Evolutionary conservation across 306 rosid species (phyloP).

Genomic region (Glycine latifolia): DNA sequence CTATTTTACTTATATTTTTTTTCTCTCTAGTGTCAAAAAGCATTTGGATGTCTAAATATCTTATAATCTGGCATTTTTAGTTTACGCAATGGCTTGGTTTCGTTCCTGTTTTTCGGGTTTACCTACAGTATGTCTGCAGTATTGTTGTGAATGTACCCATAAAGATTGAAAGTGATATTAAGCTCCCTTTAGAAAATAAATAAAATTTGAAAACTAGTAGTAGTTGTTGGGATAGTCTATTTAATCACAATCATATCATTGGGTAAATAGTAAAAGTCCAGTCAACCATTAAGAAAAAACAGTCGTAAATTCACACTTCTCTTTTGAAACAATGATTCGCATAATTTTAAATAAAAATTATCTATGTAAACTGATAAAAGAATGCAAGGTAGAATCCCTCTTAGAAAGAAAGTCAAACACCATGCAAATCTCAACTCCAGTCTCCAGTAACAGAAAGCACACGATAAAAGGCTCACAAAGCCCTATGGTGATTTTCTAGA

Average conservation of each 20-base stretch:
- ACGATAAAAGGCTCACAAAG: constrained; percentile 25
- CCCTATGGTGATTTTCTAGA: constrained; percentile 24
- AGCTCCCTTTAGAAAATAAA: background rate
- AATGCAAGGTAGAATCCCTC: constrained; percentile 38
- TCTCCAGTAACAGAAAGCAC: constrained; percentile 34
- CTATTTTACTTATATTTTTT: too few relatives aligned
- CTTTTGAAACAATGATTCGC: constrained; percentile 18
- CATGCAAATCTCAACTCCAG: constrained; percentile 39
- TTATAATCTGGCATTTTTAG: background rate
- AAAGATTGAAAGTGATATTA: background rate
- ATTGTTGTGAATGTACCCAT: background rate
- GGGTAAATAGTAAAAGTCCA: background rate
- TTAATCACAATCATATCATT: background rate
- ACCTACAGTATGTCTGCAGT: background rate
- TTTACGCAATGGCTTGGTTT: background rate
- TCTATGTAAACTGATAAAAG: constrained; percentile 27
- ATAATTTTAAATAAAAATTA: constrained; percentile 6
- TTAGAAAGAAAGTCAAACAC: constrained; percentile 35
- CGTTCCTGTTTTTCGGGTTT: background rate
- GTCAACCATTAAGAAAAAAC: background rate
- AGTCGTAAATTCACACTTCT: background rate
- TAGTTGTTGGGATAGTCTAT: background rate
- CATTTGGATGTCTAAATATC: too few relatives aligned
- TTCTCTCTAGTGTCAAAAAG: too few relatives aligned
- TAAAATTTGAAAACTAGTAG: background rate